Evolutionary conservation across 768 basidiomycete genomes (phyloP).

Genomic region (Floccularia luteovirens): DNA sequence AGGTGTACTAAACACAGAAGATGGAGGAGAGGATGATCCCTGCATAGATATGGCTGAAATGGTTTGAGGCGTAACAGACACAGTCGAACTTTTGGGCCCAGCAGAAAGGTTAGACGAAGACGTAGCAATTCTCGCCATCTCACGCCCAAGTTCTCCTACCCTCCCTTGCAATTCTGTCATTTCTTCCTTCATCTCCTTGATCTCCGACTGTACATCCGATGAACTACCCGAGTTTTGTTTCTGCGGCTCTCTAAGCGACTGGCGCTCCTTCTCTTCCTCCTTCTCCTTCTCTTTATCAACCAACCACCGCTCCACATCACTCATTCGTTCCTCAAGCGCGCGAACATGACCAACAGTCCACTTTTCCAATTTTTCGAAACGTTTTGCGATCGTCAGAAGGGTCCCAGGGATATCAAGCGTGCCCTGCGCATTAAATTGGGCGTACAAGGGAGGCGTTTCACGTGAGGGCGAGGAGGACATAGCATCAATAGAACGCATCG

Average conservation of each 20-base stretch:
- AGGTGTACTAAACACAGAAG: constrained; percentile 19
- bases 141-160: constrained; percentile 66
- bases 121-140: constrained; percentile 69
- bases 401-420: constrained; percentile 71
- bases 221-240: constrained; percentile 7
- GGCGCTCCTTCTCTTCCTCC: constrained; percentile 20
- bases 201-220: constrained; percentile 28
- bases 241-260: constrained; percentile 11
- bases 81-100: constrained; percentile 39
- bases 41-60: constrained; percentile 37
- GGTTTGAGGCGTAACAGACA: constrained; percentile 38
- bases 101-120: constrained; percentile 41
- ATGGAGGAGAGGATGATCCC: constrained; percentile 13
- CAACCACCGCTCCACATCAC: constrained; percentile 85
- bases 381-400: constrained; percentile 63
- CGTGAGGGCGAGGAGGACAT: constrained; percentile 38
- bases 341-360: constrained; percentile 88
- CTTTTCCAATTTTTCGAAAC: constrained; percentile 85
- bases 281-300: constrained; percentile 78
- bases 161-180: constrained; percentile 68
- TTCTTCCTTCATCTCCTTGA: constrained; percentile 58
- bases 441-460: constrained; percentile 66
- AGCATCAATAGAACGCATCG: constrained; percentile 44
- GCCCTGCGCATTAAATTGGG: constrained; percentile 66
- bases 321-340: constrained; percentile 86